Base-by-base conservation (phyloP, 306 rosid species). In the Delonix regia region DNA sequence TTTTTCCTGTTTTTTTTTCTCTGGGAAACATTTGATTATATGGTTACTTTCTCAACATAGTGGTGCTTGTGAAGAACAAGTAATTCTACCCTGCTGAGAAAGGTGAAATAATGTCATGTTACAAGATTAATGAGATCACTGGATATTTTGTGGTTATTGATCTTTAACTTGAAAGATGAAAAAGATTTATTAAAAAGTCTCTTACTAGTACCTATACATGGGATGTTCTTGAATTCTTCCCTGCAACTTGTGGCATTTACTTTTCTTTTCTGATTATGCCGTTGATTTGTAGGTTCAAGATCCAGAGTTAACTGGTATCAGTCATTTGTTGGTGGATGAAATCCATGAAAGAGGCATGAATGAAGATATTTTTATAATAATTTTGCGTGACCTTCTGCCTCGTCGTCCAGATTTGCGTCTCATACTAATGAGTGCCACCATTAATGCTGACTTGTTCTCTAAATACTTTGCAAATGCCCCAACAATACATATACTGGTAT, bases 301-400 rank as follows among this genome's bases (percentile, higher is more conserved):
- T 85, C 98, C 98, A 27, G 69, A 85, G 69, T 81, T 95, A 78
- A 89, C 86, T 52, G 98, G 97, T 44, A 88, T 91, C 76, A 92
- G 97, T 85, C 98, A 95, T 89, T 87, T 95, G 89, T 83, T 95
- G 67, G 98, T 92, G 79, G 99, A 95, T 86, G 99, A 92, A 89
- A 92, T 95, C 84, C 99, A 92, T 87, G 99, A 95, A 89, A 92
- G 99, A 83, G 99, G 99, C 88, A 95, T 95, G 92, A 90, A 95
- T 73, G 99, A 95, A 80, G 99, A 95, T 84, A 92, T 95, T 60
- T 63, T 95, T 77, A 82, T 95, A 61, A 95, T 95, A 75, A 89
- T 95, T 84, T 63, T 95, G 86, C 91, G 89, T 1, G 97, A 95
- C 81, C 97, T 94, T 80, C 97, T 95, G 86, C 97, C 97, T 62